Conservation (phyloP, 495 filamentous ascomycete species). For the Talaromyces trachyspermus region DNA sequence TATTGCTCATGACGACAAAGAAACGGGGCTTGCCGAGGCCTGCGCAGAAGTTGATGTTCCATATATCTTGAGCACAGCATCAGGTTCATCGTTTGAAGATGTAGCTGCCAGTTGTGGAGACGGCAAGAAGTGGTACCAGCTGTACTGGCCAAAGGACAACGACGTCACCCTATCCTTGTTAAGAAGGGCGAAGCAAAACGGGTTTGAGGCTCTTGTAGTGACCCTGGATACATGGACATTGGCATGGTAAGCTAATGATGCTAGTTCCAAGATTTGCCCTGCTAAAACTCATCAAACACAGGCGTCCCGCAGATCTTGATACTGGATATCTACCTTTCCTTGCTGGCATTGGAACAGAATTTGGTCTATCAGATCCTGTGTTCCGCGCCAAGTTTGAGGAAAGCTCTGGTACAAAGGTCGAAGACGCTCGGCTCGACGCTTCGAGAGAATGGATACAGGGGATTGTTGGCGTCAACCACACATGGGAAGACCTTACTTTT, state of each 20-base stretch:
- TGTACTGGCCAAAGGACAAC: constrained; percentile 60
- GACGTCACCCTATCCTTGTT: constrained; percentile 54
- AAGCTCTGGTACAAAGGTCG: constrained; percentile 35
- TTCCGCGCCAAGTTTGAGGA: constrained; percentile 49
- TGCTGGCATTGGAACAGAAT: constrained; percentile 34
- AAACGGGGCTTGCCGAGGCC: constrained; percentile 44
- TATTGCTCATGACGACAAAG: constrained; percentile 50
- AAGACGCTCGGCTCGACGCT: constrained; percentile 41
- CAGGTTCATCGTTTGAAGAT: constrained; percentile 45
- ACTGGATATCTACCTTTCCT: constrained; percentile 49
- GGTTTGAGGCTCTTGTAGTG: constrained; percentile 39
- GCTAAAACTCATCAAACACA: constrained; percentile 18
- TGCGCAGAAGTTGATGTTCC: constrained; percentile 44
- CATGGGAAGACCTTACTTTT: constrained; percentile 51
- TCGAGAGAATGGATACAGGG: constrained; percentile 38
- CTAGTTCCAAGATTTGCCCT: neutral
- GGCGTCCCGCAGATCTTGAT: constrained; percentile 60
- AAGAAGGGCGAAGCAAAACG: constrained; percentile 49
- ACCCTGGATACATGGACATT: constrained; percentile 37
- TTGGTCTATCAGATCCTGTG: constrained; percentile 51
- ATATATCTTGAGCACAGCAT: constrained; percentile 50
- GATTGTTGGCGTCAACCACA: constrained; percentile 23
- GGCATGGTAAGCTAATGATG: constrained; percentile 17
- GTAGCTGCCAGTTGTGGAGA: constrained; percentile 34
- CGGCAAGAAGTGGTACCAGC: constrained; percentile 54